These are phyloP conservation scores for Castanea crenata DNA, from an alignment of 306 rosid genomes.

Conservation along the genomic window DNA sequence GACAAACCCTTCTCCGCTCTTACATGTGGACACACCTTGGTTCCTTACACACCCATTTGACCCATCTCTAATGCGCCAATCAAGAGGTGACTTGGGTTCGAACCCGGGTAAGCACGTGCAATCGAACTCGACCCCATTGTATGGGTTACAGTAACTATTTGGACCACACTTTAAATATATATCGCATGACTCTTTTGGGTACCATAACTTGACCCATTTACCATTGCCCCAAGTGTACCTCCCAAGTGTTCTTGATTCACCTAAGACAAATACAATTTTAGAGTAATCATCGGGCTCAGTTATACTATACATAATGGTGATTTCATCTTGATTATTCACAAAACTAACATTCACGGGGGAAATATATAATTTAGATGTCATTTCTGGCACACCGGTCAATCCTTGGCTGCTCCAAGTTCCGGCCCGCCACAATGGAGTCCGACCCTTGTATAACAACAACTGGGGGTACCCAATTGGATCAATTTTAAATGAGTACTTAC, in stretches of 20 bases:
- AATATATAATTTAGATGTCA: background rate
- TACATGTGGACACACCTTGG: slow-evolving; percentile 49
- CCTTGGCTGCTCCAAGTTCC: slow-evolving; percentile 36
- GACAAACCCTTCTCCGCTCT: slow-evolving; percentile 70
- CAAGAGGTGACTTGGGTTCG: slow-evolving; percentile 39
- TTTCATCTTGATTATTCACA: slow-evolving; percentile 18
- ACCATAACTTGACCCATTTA: slow-evolving; percentile 45
- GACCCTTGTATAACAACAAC: slow-evolving; percentile 25
- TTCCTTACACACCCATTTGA: slow-evolving; percentile 65
- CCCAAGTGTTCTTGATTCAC: slow-evolving; percentile 29
- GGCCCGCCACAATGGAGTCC: slow-evolving; percentile 25
- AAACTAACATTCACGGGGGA: slow-evolving; percentile 10
- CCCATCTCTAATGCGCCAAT: slow-evolving; percentile 57
- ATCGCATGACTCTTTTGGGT: slow-evolving; percentile 49
- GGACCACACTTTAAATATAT: slow-evolving; percentile 46
- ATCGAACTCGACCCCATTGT: slow-evolving; percentile 22
- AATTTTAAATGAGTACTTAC: slow-evolving; percentile 18
- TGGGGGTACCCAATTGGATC: slow-evolving; percentile 43
- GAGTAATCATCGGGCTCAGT: slow-evolving; percentile 15
- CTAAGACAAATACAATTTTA: slow-evolving; percentile 5
- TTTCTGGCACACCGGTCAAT: slow-evolving; percentile 28
- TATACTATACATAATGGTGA: slow-evolving; percentile 5
- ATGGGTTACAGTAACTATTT: slow-evolving; percentile 49
- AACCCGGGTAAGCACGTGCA: slow-evolving; percentile 67
- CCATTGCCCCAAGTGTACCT: slow-evolving; percentile 29